phyloP scores from a whole-genome alignment of 495 filamentous ascomycete species.

The Amphirosellinia nigrospora region DNA sequence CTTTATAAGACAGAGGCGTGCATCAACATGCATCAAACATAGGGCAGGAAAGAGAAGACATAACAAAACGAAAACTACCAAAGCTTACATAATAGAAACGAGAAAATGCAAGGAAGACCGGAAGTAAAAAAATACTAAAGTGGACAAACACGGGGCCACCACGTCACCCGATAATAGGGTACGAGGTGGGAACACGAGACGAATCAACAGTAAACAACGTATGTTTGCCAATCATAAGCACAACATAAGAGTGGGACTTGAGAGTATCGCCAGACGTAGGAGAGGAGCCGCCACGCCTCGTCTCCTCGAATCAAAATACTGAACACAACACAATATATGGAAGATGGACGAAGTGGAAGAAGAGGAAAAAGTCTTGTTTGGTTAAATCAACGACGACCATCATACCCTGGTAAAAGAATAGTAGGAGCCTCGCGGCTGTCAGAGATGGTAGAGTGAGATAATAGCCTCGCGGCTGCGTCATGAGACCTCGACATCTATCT shows the following conservation, averaged over 20 bases:
- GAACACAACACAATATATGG: background rate
- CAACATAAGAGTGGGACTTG: background rate
- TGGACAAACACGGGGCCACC: background rate
- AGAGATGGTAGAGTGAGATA: slow-evolving; percentile 25
- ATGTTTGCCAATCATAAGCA: slow-evolving; percentile 14
- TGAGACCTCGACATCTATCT: slow-evolving; percentile 16
- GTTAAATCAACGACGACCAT: background rate
- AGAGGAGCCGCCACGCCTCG: background rate
- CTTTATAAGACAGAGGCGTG: background rate
- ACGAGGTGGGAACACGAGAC: slow-evolving; percentile 10
- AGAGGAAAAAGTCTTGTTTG: slow-evolving; percentile 3
- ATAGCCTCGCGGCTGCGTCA: slow-evolving; percentile 28
- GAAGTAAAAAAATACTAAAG: background rate
- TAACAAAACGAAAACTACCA: background rate
- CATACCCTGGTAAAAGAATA: slow-evolving; percentile 23
- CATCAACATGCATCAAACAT: background rate
- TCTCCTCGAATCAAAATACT: background rate
- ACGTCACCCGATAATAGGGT: background rate
- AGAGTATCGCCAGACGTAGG: background rate
- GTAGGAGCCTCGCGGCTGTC: slow-evolving; percentile 29
- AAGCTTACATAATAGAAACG: background rate
- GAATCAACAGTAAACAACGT: background rate
- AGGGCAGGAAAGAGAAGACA: background rate
- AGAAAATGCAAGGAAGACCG: background rate
- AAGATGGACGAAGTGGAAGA: background rate